A percentile compares a stretch with the other conserved stretches of the same genome.
Conservation (phyloP, 2,329 filamentous ascomycete species). For the Diaporthe nobilis region DNA sequence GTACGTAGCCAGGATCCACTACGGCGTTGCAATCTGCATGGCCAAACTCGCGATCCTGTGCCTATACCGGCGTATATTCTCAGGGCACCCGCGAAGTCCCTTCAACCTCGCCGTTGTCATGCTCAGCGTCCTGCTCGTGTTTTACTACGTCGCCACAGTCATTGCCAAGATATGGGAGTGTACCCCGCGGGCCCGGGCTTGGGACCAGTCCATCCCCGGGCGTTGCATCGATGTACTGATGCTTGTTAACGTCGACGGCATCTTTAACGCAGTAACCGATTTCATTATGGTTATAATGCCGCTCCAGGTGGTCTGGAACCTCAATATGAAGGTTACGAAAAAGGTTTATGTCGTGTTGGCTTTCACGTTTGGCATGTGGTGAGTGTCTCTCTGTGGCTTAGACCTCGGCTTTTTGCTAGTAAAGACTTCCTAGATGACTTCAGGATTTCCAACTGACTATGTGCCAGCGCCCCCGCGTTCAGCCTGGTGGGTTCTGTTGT, state of each 20-base stretch:
- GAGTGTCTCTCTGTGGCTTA: background rate
- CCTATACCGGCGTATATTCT: slow-evolving; percentile 20
- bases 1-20: slow-evolving; percentile 18
- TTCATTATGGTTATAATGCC: slow-evolving; percentile 26
- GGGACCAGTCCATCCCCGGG: slow-evolving; percentile 1
- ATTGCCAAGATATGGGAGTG: slow-evolving; percentile 30
- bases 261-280: slow-evolving; percentile 21
- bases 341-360: slow-evolving; percentile 11
- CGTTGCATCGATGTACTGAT: slow-evolving; percentile 10
- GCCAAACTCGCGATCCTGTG: slow-evolving; percentile 23
- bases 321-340: slow-evolving; percentile 12
- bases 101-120: slow-evolving; percentile 6
- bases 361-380: slow-evolving; percentile 27
- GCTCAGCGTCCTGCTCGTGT: slow-evolving; percentile 11
- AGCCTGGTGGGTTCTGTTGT: slow-evolving; percentile 20
- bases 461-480: slow-evolving; percentile 10
- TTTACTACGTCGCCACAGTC: slow-evolving; percentile 22
- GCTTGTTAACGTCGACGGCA: slow-evolving; percentile 25
- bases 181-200: background rate
- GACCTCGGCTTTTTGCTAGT: background rate
- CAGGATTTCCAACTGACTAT: background rate
- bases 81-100: background rate
- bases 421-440: background rate
- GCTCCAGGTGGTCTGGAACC: slow-evolving; percentile 9
- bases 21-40: slow-evolving; percentile 32